phyloP scores from a whole-genome alignment of 2,329 filamentous ascomycete genomes.

The Lachnellula occidentalis region DNA sequence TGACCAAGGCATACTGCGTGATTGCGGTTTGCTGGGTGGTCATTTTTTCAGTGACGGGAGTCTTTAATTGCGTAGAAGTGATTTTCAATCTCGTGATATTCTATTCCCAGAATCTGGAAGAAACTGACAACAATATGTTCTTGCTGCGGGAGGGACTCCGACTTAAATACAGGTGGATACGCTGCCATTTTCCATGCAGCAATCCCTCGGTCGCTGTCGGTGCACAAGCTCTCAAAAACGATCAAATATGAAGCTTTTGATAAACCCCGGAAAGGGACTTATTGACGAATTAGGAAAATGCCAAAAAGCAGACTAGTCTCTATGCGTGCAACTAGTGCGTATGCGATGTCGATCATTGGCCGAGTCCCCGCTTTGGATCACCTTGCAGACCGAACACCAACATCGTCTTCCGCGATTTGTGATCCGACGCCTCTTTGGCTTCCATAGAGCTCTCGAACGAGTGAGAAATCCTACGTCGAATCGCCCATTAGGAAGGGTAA shows the following conservation, averaged over 20 bases:
- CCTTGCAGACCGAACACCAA: background rate
- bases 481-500: background rate
- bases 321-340: background rate
- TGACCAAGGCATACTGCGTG: slow-evolving; percentile 17
- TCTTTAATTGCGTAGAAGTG: slow-evolving; percentile 4
- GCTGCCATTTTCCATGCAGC: background rate
- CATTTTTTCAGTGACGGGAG: slow-evolving; percentile 6
- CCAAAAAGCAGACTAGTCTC: background rate
- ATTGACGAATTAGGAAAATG: background rate
- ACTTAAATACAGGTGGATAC: background rate
- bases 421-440: background rate
- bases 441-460: background rate
- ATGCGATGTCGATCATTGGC: background rate
- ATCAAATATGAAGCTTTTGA: background rate
- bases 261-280: background rate
- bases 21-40: slow-evolving; percentile 22
- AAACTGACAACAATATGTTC: too few species aligned
- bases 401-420: background rate
- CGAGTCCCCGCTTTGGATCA: background rate
- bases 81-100: background rate
- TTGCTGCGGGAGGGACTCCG: too few species aligned
- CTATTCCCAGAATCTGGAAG: too few species aligned
- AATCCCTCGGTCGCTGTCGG: background rate
- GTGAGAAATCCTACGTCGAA: background rate
- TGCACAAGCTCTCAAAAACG: background rate